Evolutionary conservation across 2,329 filamentous ascomycete species (phyloP), one percentile per base, ranked within the genome.

Genomic region (Botrytis fabae): DNA sequence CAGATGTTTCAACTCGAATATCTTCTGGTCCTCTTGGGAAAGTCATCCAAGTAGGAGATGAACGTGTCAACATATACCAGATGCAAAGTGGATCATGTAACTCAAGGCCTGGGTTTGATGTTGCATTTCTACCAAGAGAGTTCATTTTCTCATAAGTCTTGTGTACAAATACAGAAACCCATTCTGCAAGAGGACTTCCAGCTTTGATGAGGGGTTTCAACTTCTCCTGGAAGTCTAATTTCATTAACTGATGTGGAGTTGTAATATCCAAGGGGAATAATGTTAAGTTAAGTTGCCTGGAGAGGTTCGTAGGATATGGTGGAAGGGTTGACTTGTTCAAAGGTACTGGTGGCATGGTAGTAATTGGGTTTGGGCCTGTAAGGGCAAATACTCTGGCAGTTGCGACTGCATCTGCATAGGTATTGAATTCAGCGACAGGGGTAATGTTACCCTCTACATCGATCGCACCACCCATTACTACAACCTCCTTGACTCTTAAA

Each of bases 381-480:
- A 96, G 85, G 10, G 93, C 92, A 79, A 91, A 95, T 28, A 96
- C 88, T 22, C 92, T 87, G 18, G 93, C 93, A 0, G 92, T 89
- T 42, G 93, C 92, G 59, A 93, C 87, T 32, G 92, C 86, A 81
- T 99, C 97, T 73, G 96, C 95, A 80, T 94, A 97, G 73, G 92
- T 92, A 85, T 99, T 99, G 88, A 99, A 99, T 82, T 99, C 96
- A 75, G 93, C 94, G 20, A 92, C 89, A 2, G 96, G 95, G 63
- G 90, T 91, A 79, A 93, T 90, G 82, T 99, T 99, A 77, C 96
- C 96, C 69, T 90, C 87, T 62, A 90, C 84, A 74, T 92, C 86
- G 71, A 99, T 88, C 38, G 93, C 91, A 74, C 96, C 96, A 74
- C 95, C 96, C 96, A 99, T 99, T 64, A 98, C 93, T 6, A 97